Conservation (phyloP, 495 filamentous ascomycete species). For the Opeltia flavorubescens region DNA sequence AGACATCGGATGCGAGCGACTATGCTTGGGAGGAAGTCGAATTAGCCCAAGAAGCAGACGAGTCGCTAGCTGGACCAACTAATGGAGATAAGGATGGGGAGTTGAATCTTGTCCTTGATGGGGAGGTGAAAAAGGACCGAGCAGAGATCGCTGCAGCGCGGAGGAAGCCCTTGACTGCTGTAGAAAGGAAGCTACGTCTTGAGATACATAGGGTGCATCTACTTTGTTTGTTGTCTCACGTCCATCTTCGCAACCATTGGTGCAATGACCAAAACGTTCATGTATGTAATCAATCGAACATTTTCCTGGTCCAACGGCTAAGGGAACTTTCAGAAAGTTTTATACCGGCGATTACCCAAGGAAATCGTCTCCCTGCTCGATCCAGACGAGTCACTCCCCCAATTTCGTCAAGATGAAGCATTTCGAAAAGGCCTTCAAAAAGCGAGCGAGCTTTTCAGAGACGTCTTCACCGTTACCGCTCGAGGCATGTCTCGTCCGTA, state of each 20-base stretch:
- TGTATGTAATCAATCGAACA: conserved; percentile 18
- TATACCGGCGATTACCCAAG: conserved; percentile 46
- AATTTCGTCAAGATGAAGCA: conserved; percentile 55
- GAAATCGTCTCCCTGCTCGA: conserved; percentile 49
- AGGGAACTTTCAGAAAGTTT: conserved; percentile 20
- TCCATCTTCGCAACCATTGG: conserved; percentile 67
- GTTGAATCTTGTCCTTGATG: conserved; percentile 45
- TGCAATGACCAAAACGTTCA: conserved; percentile 66
- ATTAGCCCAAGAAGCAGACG: conserved; percentile 26
- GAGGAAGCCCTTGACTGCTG: conserved; percentile 49
- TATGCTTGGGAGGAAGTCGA: conserved; percentile 62
- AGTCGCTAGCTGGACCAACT: conserved; percentile 10
- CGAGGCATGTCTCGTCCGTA: conserved; percentile 53
- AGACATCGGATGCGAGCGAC: conserved; percentile 39
- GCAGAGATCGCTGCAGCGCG: conserved; percentile 17
- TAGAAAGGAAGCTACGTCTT: conserved; percentile 56
- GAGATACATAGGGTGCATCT: conserved; percentile 79
- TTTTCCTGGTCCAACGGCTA: not conserved
- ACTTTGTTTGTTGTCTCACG: conserved; percentile 64
- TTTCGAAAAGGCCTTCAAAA: conserved; percentile 67
- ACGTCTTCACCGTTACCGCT: conserved; percentile 53
- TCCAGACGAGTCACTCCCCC: conserved; percentile 45
- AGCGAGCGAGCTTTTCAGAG: conserved; percentile 49
- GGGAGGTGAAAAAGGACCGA: conserved; percentile 25
- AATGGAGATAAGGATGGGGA: conserved; percentile 24